phyloP scores from a whole-genome alignment of 164 flowering plant genomes.

The Akebia trifoliata region DNA sequence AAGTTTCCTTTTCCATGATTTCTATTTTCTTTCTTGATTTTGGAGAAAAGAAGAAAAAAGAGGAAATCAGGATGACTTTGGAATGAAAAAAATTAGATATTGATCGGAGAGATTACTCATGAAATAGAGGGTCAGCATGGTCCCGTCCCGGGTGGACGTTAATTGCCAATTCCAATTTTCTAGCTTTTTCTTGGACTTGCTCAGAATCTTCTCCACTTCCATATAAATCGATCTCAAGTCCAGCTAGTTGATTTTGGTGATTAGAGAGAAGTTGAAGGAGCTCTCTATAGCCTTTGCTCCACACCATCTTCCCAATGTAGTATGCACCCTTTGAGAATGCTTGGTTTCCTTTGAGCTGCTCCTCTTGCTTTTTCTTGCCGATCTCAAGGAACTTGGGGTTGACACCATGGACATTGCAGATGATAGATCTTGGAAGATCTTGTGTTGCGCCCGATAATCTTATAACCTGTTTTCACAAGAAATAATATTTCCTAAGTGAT shows the following conservation, averaged over 20 bases:
- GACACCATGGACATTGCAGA: slow-evolving; percentile 97
- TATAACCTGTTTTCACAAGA: slow-evolving; percentile 53
- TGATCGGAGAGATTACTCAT: too few relatives aligned
- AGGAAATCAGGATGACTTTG: too few relatives aligned
- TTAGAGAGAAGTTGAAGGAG: slow-evolving; percentile 62
- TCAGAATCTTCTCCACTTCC: slow-evolving; percentile 89
- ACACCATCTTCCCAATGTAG: slow-evolving; percentile 95
- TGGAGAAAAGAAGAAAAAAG: too few relatives aligned
- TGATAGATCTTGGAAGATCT: slow-evolving; percentile 75
- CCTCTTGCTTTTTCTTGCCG: slow-evolving; percentile 60
- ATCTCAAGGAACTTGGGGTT: slow-evolving; percentile 89
- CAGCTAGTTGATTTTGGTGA: slow-evolving; percentile 65
- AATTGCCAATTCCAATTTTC: slow-evolving; percentile 49
- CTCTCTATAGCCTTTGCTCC: slow-evolving; percentile 93
- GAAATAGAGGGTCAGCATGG: slow-evolving; percentile 89
- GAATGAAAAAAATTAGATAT: too few relatives aligned
- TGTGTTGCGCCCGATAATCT: slow-evolving; percentile 96
- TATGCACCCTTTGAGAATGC: slow-evolving; percentile 75
- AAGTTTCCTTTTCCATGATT: too few relatives aligned
- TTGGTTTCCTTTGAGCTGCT: slow-evolving; percentile 36
- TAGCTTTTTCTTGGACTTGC: slow-evolving; percentile 65
- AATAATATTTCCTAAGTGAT: background rate
- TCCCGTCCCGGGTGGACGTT: slow-evolving; percentile 82
- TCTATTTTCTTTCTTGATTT: too few relatives aligned
- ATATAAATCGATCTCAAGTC: slow-evolving; percentile 74